A percentile compares a stretch with the other conserved stretches of the same genome.
These are phyloP conservation scores for Penicillium brasilianum DNA, from an alignment of 2,329 filamentous ascomycete genomes.

Conservation along the genomic window DNA sequence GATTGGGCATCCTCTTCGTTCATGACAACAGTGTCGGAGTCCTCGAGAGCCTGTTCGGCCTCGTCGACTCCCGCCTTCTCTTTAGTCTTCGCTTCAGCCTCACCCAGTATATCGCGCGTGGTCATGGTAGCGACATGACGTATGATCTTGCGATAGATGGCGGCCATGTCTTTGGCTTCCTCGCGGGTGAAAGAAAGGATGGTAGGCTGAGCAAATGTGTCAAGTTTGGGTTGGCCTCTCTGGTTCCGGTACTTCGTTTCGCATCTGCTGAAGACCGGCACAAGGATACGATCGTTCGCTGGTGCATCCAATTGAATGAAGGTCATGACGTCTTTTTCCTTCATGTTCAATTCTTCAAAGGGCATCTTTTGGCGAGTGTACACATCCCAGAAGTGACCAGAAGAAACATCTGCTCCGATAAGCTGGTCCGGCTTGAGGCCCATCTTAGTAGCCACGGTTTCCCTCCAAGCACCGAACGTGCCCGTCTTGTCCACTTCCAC, in stretches of 20 bases:
- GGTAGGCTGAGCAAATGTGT: conserved; percentile 50
- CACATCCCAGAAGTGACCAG: conserved; percentile 82
- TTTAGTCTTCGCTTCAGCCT: conserved; percentile 43
- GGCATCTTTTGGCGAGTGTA: conserved; percentile 69
- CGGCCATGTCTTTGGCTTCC: conserved; percentile 71
- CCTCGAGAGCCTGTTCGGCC: conserved; percentile 58
- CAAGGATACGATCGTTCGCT: conserved; percentile 52
- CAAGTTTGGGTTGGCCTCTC: conserved; percentile 22
- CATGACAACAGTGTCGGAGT: conserved; percentile 72
- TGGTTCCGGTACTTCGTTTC: conserved; percentile 11
- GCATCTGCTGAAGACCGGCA: conserved; percentile 55
- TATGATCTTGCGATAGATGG: conserved; percentile 79
- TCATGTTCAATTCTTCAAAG: conserved; percentile 74
- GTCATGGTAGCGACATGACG: conserved; percentile 77
- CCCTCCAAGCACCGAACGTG: conserved; percentile 58
- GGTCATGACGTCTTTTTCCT: conserved; percentile 64
- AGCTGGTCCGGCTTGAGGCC: conserved; percentile 61
- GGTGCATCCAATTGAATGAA: conserved; percentile 77
- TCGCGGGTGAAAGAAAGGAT: conserved; percentile 78
- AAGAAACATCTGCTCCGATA: conserved; percentile 83
- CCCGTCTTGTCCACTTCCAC: conserved; percentile 76
- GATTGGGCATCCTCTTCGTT: conserved; percentile 66
- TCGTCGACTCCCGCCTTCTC: conserved; percentile 48
- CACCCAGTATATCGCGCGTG: conserved; percentile 67
- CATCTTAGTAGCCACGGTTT: conserved; percentile 61